phyloP scores from a whole-genome alignment of 2,329 filamentous ascomycete species.

The Penicillium sp. region DNA sequence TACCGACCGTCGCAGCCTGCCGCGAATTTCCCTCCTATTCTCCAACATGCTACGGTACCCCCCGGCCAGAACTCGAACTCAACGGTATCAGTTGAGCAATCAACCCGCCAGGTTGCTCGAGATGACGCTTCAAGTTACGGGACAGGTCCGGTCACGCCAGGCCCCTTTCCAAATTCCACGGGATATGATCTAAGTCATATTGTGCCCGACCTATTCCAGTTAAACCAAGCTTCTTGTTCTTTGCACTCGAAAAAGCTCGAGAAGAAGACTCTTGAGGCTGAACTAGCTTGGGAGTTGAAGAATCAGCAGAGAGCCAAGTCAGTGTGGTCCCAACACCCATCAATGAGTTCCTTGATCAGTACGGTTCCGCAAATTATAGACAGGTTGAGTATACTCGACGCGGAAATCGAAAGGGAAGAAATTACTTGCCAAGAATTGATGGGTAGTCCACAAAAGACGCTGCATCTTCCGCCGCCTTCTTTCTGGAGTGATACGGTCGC shows the following conservation, averaged over 20 bases:
- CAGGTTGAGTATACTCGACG: neutral
- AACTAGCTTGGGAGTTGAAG: neutral
- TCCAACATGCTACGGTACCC: neutral
- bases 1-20: neutral
- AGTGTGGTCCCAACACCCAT: neutral
- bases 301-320: neutral
- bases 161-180: neutral
- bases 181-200: neutral
- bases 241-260: neutral
- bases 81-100: neutral
- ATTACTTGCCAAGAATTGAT: neutral
- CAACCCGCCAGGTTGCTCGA: neutral
- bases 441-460: neutral
- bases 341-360: too few relatives aligned
- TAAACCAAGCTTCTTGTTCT: neutral
- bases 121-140: neutral
- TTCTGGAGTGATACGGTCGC: conserved; percentile 9
- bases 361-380: neutral
- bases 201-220: neutral
- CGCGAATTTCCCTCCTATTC: neutral
- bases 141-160: neutral
- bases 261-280: neutral
- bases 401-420: neutral
- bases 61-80: neutral
- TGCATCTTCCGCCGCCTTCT: neutral